Percentiles rank a stretch among this genome's conserved stretches.
These are phyloP conservation scores for Paspalum vaginatum DNA, from an alignment of 176 grass and related monocot genomes.

Conservation along the genomic window DNA sequence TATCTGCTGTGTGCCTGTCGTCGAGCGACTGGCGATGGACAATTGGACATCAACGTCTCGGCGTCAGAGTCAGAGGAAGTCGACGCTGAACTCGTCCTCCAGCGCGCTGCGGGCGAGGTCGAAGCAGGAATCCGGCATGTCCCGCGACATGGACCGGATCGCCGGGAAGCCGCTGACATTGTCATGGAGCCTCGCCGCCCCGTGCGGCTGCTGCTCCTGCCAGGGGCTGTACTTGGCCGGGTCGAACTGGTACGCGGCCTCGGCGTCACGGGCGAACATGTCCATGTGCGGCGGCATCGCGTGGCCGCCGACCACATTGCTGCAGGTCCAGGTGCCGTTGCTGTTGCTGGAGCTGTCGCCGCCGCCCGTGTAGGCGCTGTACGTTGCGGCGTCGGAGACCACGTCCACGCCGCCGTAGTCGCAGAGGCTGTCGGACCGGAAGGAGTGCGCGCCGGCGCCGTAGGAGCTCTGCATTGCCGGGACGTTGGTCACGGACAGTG, in stretches of 20 bases:
- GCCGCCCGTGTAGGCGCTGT: constrained; percentile 50
- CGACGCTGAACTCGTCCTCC: constrained; percentile 65
- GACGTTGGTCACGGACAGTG: constrained; percentile 48
- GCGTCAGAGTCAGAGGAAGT: constrained; percentile 50
- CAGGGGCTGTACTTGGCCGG: constrained; percentile 54
- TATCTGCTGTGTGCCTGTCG: neutral
- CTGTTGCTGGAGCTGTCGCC: constrained; percentile 73
- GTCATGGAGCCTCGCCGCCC: neutral
- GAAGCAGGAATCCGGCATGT: constrained; percentile 56
- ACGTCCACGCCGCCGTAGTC: constrained; percentile 46
- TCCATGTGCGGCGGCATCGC: constrained; percentile 60
- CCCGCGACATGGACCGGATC: constrained; percentile 52
- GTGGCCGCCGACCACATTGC: constrained; percentile 53
- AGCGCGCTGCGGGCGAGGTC: constrained; percentile 52
- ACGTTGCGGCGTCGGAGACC: constrained; percentile 43
- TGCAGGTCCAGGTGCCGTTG: constrained; percentile 61
- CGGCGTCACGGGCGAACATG: constrained; percentile 47
- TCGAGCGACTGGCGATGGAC: neutral
- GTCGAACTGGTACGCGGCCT: constrained; percentile 50
- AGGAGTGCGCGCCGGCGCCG: constrained; percentile 16
- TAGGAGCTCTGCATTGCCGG: constrained; percentile 43
- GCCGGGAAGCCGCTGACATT: constrained; percentile 20
- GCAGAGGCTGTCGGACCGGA: constrained; percentile 36
- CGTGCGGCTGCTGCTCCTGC: constrained; percentile 14
- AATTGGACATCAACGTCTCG: neutral